phyloP scores from a whole-genome alignment of 805 yeast species.

The Metschnikowia amazonensis region DNA sequence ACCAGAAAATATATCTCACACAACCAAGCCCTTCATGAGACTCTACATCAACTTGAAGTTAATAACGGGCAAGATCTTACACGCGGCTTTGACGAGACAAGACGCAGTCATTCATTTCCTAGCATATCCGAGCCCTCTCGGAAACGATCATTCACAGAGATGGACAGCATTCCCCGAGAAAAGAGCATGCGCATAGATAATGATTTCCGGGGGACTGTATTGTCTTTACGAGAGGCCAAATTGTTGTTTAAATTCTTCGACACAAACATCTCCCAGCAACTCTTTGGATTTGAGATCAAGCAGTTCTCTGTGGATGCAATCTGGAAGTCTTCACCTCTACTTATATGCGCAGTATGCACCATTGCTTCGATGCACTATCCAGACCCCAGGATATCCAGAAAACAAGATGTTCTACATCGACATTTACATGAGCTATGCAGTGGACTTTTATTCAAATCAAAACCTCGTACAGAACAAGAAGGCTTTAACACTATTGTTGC shows the following conservation, averaged over 20 bases:
- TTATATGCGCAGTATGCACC: conserved; percentile 57
- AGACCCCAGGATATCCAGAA: conserved; percentile 24
- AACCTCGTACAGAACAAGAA: conserved; percentile 43
- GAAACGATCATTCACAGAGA: not conserved
- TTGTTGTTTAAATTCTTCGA: conserved; percentile 51
- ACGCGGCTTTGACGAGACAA: not conserved
- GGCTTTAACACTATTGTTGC: conserved; percentile 62
- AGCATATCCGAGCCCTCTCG: not conserved
- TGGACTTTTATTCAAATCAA: conserved; percentile 31
- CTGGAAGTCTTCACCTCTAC: conserved; percentile 54
- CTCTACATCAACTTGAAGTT: not conserved
- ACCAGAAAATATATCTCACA: conserved; percentile 3
- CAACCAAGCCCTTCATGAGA: conserved; percentile 2
- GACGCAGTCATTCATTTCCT: not conserved
- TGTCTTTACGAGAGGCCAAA: conserved; percentile 40
- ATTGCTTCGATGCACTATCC: conserved; percentile 64
- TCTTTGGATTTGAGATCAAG: conserved; percentile 61
- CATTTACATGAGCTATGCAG: conserved; percentile 35
- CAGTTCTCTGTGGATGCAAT: conserved; percentile 45
- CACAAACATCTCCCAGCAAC: conserved; percentile 54
- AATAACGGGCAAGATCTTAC: not conserved
- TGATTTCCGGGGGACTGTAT: conserved; percentile 37
- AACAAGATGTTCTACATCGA: conserved; percentile 25
- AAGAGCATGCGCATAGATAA: conserved; percentile 4
- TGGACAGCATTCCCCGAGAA: not conserved